phyloP scores from a whole-genome alignment of 2,329 filamentous ascomycete genomes.

The Exophiala mesophila region DNA sequence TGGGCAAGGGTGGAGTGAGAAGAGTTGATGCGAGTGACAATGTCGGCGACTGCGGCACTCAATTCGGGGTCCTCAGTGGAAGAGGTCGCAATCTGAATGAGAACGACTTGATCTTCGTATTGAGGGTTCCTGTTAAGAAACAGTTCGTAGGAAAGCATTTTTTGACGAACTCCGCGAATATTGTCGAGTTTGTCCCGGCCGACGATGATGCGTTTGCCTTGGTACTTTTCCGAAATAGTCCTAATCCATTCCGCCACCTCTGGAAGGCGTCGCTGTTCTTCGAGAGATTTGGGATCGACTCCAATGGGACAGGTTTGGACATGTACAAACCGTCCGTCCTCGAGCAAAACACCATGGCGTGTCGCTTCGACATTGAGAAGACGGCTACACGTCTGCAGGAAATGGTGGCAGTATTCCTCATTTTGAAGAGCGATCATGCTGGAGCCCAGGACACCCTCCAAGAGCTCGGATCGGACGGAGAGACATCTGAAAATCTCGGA shows the following conservation, averaged over 20 bases:
- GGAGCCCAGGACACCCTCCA: constrained; percentile 88
- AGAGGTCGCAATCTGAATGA: constrained; percentile 91
- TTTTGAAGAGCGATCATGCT: constrained; percentile 94
- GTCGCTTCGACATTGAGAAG: constrained; percentile 86
- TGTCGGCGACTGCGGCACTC: constrained; percentile 83
- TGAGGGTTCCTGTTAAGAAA: constrained; percentile 92
- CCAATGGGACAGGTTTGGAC: constrained; percentile 82
- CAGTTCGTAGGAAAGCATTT: constrained; percentile 84
- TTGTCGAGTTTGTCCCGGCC: constrained; percentile 91
- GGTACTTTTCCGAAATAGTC: constrained; percentile 76
- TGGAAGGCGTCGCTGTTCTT: constrained; percentile 62
- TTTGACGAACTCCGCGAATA: constrained; percentile 87
- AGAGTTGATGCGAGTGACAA: constrained; percentile 90
- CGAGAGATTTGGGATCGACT: constrained; percentile 75
- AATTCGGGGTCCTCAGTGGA: constrained; percentile 83
- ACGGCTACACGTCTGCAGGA: constrained; percentile 90
- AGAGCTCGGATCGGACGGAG: constrained; percentile 75
- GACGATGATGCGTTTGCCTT: constrained; percentile 84
- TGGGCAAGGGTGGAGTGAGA: constrained; percentile 86
- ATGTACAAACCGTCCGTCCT: constrained; percentile 81
- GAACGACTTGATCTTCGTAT: constrained; percentile 78
- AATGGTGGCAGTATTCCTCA: constrained; percentile 87
- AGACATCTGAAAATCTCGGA: constrained; percentile 94
- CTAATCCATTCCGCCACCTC: constrained; percentile 75
- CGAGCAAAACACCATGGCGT: constrained; percentile 79